phyloP scores from a whole-genome alignment of 2,329 filamentous ascomycete species.

The Epichloe scottii region DNA sequence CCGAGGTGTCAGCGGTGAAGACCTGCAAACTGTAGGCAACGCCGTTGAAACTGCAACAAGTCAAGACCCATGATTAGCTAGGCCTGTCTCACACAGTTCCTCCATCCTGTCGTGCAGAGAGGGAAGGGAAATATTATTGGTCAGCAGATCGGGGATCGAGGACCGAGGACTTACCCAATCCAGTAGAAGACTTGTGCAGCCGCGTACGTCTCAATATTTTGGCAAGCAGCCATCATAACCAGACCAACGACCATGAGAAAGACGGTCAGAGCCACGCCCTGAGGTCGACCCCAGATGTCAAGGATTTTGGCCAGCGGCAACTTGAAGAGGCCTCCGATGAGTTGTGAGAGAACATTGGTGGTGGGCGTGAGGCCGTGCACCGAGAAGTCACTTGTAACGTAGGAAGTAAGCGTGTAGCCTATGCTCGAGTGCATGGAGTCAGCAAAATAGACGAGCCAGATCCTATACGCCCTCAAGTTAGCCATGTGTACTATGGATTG shows the following conservation, averaged over 20 bases:
- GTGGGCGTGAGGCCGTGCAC: constrained; percentile 41
- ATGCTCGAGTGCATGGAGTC: constrained; percentile 4
- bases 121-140: no score
- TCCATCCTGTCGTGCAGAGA: no score
- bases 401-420: neutral
- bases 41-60: constrained; percentile 32
- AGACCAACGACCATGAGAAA: constrained; percentile 34
- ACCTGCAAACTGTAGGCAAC: constrained; percentile 51
- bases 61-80: no score
- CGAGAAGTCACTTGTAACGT: constrained; percentile 28
- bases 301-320: constrained; percentile 50
- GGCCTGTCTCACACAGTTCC: no score
- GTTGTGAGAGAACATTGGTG: constrained; percentile 38
- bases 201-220: constrained; percentile 29
- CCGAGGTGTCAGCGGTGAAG: constrained; percentile 51
- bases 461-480: constrained; percentile 15
- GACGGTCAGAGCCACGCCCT: constrained; percentile 44
- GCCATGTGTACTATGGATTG: constrained; percentile 8
- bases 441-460: constrained; percentile 5
- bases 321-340: constrained; percentile 46
- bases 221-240: constrained; percentile 48
- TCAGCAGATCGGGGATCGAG: no score
- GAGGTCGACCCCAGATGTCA: constrained; percentile 49
- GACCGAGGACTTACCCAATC: constrained; percentile 22
- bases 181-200: constrained; percentile 50